Base-by-base conservation (phyloP, 331 rosid species). In the Spiraea crenata region DNA sequence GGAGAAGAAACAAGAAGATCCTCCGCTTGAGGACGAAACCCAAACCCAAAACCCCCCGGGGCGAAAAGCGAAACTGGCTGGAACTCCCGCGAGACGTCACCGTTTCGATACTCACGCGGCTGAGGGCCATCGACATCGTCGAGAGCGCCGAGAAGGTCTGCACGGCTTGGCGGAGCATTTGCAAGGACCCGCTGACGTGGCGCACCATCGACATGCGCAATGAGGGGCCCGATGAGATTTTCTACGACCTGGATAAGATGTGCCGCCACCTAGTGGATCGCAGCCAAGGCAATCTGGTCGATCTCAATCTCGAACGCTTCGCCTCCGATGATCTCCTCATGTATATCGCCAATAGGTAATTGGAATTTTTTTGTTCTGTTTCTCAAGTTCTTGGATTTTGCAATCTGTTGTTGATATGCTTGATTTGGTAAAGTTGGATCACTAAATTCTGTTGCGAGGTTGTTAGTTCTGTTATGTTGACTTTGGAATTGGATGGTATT, bases 181-280 rank as follows among this genome's bases (percentile, higher is more conserved):
- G 54, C 69, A 73, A 80, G 64, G 68, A 80, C 34, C 77, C 77
- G n/a, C 31, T 41, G 20, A 66, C 54, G 64, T 80, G 81, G 78
- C 72, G 69, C 49, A 48, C 45, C 12, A 9, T 80, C 9, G 71
- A 75, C 68, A 75, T 80, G 77, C 49, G 16, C 1, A 66, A 52
- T 31, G 37, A 41, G 12, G 31, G 45, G 7, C 42, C 6, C 6
- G 4, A 8, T 10, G 42, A 35, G 2, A 31, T 48, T 20, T 9
- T 38, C 16, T 63, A 38, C 58, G 42, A 80, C 37, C 34, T 75
- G 56, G 42, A 42, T 60, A 25, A 2, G 20, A 37, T 75, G 60
- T 74, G 80, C 69, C 17, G 3, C 40, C 55, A 15, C 7, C 77
- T 80, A 16, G 73, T 80, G 12, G 74, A 51, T 37, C 80, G 66